Base-by-base conservation (phyloP, 371 early-diverging fungal genomes). In the Rhizopus delemar region DNA sequence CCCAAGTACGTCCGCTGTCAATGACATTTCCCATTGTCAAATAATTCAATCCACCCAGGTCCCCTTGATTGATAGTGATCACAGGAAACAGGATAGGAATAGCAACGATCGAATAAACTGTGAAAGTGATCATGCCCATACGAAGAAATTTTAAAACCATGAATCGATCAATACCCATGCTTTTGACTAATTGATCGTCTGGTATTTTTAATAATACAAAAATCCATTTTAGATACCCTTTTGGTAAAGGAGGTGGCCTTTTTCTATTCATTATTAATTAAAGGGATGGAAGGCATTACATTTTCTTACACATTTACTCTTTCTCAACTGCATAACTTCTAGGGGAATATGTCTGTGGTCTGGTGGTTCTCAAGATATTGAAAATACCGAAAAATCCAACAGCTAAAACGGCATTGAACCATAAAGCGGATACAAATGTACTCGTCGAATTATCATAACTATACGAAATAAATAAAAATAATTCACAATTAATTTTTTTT, bases 151-250 rank as follows among this genome's bases (percentile, higher is more conserved):
- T 81, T 16, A 91, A 62, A 32, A 89, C 88, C 90, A 93, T 88
- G 70, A 82, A 92, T 13, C 88, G 78, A 68, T 93, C 93, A 43
- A 93, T 77, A 2, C 90, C 90, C 60, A 86, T 81, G 4, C 81
- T 74, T 16, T 71, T 68, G n/a, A 90, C 75, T 9, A 91, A 69
- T 13, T 74, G 76, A 4, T 76, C 74, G 53, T 91, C 90, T 39
- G 73, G 60, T 58, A 83, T 71, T 35, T 62, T 63, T n/a, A 90
- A 73, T 32, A 86, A 57, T 0, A 80, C 68, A 12, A 70, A 48
- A 51, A 92, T 71, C 93, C 93, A 93, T 28, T 65, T 59, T 9
- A 89, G 64, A 43, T 72, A 56, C 5, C 85, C 78, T 8, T 55
- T 48, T 36, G 85, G 74, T 28, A 89, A 64, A 7, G 73, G 67